phyloP scores from a whole-genome alignment of 2,329 filamentous ascomycete species.

The Acephala macrosclerotiorum region DNA sequence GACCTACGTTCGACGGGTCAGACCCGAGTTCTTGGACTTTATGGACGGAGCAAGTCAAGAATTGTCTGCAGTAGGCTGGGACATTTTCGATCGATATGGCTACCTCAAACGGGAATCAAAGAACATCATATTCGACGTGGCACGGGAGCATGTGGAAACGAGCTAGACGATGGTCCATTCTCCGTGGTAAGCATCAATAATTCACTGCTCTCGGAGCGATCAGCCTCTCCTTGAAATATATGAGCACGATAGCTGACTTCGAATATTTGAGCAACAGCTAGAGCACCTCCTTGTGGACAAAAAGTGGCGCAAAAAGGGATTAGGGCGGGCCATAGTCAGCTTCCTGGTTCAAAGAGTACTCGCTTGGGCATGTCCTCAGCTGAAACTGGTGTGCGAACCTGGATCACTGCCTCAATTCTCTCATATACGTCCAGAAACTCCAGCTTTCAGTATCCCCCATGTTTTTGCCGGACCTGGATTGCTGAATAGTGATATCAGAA shows the following conservation, averaged over 20 bases:
- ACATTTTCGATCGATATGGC: conserved; percentile 49
- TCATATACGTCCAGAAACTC: background rate
- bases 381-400: no score
- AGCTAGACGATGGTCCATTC: conserved; percentile 42
- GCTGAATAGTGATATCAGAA: conserved; percentile 34
- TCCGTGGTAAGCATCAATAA: no score
- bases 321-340: conserved; percentile 43
- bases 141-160: conserved; percentile 41
- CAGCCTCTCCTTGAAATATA: no score
- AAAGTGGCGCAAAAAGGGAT: conserved; percentile 41
- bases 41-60: conserved; percentile 45
- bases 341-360: conserved; percentile 40
- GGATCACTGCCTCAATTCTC: background rate
- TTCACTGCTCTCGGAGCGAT: no score
- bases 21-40: conserved; percentile 42
- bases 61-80: conserved; percentile 44
- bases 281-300: conserved; percentile 29
- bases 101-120: conserved; percentile 45
- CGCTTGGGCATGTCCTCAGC: background rate
- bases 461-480: conserved; percentile 29
- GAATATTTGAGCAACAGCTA: no score
- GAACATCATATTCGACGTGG: conserved; percentile 41
- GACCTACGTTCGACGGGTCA: background rate
- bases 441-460: background rate
- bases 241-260: no score